Evolutionary conservation across 1,284 basidiomycete species (phyloP), one percentile per base, ranked within the genome.

Genomic region (Moesziomyces sp.): DNA sequence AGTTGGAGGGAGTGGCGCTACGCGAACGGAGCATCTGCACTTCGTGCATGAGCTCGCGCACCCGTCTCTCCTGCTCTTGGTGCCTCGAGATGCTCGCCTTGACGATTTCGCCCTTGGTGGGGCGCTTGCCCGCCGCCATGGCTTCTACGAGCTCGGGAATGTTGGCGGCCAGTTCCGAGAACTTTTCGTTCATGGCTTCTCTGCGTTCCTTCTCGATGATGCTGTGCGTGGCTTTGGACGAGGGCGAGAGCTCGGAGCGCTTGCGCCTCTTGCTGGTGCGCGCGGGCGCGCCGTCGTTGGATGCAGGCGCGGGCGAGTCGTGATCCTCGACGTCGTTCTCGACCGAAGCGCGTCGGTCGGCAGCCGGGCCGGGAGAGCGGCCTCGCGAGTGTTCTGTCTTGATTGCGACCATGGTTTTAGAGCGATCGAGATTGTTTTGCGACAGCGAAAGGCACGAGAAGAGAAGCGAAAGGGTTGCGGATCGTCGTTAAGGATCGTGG

Each of bases 41-140:
- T 43, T 73, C 64, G 30, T 49, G 50, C 57, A 63, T 51, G 8
- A 73, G 52, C 28, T 73, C 70, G 5, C 59, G 52, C 13, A 74
- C 58, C 3, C 65, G 53, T 23, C 66, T 38, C n/a, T 74, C 71
- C 53, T 74, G 71, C 18, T 69, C 61, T 47, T 65, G 71, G 35
- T 74, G 71, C 28, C 66, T 43, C 7, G 53, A 46, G 23, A 74
- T 74, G 55, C 62, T 66, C 30, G 71, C 71, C 49, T 69, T 74
- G 66, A 74, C 71, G 45, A 74, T 74, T n/a, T 74, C 71, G 26
- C 71, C 71, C 51, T 74, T 74, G 52, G 71, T 74, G 14, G 71
- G 71, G 11, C 62, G 46, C 50, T 69, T 74, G 21, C 71, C 71
- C 0, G 66, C 43, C 2, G 55, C 61, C 14, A 74, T 54, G 14